Percentiles rank a stretch among this genome's conserved stretches.
phyloP scores from a whole-genome alignment of 129 eudicot species.

The Flaveria bidentis region DNA sequence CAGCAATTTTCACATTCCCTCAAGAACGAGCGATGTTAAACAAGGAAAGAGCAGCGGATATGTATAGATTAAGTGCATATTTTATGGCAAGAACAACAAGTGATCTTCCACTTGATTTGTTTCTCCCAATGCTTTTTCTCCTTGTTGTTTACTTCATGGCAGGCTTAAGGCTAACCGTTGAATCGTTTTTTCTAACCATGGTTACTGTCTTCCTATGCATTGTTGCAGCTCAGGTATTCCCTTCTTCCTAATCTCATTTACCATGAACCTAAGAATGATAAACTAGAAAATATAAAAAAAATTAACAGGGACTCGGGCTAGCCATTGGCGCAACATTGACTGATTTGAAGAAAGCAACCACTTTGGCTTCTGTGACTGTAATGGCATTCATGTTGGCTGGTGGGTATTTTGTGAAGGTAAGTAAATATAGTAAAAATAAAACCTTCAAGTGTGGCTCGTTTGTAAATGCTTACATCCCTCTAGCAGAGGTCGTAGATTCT shows the following conservation, averaged over 20 bases:
- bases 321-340: constrained; percentile 83
- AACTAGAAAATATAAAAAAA: neutral
- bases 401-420: constrained; percentile 84
- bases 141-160: constrained; percentile 93
- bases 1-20: constrained; percentile 97
- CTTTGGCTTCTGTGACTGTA: constrained; percentile 81
- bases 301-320: constrained; percentile 77
- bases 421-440: neutral
- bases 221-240: constrained; percentile 87
- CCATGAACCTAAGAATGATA: neutral
- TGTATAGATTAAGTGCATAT: constrained; percentile 93
- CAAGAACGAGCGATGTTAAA: constrained; percentile 95
- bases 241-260: neutral
- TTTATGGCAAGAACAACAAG: constrained; percentile 91
- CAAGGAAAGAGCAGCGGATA: constrained; percentile 91
- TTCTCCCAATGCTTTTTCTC: constrained; percentile 77
- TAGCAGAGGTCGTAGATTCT: too few relatives aligned
- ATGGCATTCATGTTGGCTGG: constrained; percentile 98
- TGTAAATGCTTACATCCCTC: too few relatives aligned
- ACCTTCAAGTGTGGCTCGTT: too few relatives aligned
- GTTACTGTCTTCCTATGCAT: constrained; percentile 82
- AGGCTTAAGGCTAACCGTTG: constrained; percentile 60
- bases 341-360: constrained; percentile 87
- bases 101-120: constrained; percentile 86
- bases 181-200: constrained; percentile 70